These are phyloP conservation scores for Aspergillus neoniger DNA, from an alignment of 2,329 filamentous ascomycete genomes.

Conservation along the genomic window DNA sequence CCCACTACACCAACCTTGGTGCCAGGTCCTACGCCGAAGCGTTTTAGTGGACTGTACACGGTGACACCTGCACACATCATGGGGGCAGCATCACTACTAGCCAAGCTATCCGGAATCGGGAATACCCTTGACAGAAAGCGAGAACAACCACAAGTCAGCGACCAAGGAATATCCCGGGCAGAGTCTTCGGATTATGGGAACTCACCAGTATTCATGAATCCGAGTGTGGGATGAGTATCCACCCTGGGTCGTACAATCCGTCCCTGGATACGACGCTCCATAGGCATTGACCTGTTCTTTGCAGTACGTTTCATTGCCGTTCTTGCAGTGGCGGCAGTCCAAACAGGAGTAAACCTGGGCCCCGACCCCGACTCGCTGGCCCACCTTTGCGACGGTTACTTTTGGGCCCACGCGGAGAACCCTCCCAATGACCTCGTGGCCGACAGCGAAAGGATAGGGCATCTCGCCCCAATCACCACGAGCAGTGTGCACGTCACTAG, in stretches of 20 bases:
- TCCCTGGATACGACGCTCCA: too few relatives aligned
- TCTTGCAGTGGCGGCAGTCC: background rate
- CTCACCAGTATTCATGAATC: background rate
- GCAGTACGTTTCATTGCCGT: background rate
- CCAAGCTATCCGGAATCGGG: background rate
- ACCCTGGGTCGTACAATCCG: background rate
- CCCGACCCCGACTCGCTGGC: background rate
- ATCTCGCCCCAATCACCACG: background rate
- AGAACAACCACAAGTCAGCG: too few relatives aligned
- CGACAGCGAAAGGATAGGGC: background rate
- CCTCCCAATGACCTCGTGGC: background rate
- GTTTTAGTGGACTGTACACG: background rate
- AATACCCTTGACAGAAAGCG: too few relatives aligned
- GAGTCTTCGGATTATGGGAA: too few relatives aligned
- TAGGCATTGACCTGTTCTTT: too few relatives aligned
- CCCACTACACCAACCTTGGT: background rate
- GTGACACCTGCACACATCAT: conserved; percentile 1
- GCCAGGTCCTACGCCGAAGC: background rate
- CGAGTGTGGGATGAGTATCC: background rate
- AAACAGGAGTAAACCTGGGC: background rate
- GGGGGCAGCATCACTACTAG: background rate
- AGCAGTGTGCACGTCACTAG: background rate
- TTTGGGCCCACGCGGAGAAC: background rate
- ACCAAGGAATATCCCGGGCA: too few relatives aligned
- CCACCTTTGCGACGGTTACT: background rate